Conservation (phyloP, 495 filamentous ascomycete species). For the Penicillium roqueforti region DNA sequence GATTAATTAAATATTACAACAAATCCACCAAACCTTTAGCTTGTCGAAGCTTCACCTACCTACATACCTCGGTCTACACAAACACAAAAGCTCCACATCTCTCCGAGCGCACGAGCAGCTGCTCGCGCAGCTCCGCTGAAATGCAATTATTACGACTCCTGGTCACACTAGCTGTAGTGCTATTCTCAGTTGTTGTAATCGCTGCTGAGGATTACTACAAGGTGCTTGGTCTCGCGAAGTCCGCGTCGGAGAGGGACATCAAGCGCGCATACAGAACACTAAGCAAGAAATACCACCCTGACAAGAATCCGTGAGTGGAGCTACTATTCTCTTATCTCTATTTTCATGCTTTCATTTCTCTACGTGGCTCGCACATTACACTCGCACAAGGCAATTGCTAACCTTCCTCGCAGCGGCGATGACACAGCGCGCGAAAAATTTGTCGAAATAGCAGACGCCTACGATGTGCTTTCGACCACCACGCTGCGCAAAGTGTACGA, state of each 20-base stretch:
- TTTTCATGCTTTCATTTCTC: background rate
- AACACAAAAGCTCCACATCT: background rate
- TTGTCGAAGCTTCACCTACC: background rate
- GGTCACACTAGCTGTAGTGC: conserved; percentile 20
- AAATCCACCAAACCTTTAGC: background rate
- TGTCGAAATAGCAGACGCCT: conserved; percentile 91
- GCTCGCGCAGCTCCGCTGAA: conserved; percentile 8
- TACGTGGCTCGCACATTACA: background rate
- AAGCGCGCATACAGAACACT: conserved; percentile 92
- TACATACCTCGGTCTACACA: background rate
- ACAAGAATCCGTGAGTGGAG: conserved; percentile 88
- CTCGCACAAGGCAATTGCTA: background rate
- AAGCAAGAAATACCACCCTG: conserved; percentile 94
- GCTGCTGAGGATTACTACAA: conserved; percentile 89
- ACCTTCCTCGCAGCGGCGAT: conserved; percentile 55
- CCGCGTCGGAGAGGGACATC: conserved; percentile 83
- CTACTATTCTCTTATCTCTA: background rate
- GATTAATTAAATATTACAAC: background rate
- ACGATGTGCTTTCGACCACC: conserved; percentile 82
- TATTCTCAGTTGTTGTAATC: conserved; percentile 36
- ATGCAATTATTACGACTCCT: conserved; percentile 25
- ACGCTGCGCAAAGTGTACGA: conserved; percentile 90
- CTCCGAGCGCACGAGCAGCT: conserved; percentile 4
- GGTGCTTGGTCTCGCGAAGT: conserved; percentile 75
- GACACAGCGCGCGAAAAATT: conserved; percentile 83